Base-by-base conservation (phyloP, 306 rosid genomes). In the Urtica urens region DNA sequence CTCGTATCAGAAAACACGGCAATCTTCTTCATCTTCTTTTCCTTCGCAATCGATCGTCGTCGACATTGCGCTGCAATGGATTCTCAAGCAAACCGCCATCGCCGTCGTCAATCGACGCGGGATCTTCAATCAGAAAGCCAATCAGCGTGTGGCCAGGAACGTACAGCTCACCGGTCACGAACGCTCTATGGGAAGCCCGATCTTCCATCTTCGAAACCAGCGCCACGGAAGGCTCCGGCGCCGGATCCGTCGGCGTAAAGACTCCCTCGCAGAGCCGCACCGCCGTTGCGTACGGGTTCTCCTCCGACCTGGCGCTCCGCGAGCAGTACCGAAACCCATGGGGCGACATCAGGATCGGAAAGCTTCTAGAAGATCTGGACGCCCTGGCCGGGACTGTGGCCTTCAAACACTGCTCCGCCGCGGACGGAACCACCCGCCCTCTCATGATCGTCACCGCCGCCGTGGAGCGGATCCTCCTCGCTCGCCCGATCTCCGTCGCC, bases 331-430 rank as follows among this genome's bases (percentile, higher is more conserved):
- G 88, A 52, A 86, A 86, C 45, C 96, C 93, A 2, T 81, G 96
- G 96, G 74, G 74, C 65, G 77, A 53, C 41, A 69, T 81, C 3
- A 43, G 96, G 56, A 81, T 76, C 55, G 93, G 96, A n/a, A 86
- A 81, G 61, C 59, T 78, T 59, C 64, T 86, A 1, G 96, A 86
- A 69, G 96, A 86, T 55, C 85, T 86, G 31, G 96, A 86, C 43
- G 95, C 95, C 57, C 82, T 86, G 6, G 88, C 93, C 24, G 96
- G 96, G 19, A 86, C 96, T 64, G 70, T 86, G 51, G 84, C 93
- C 3, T 69, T 66, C 59, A 86, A 86, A 93, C 88, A 81, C 41
- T 81, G 81, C 61, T 62, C 79, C 73, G 62, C 66, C 51, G 82
- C 71, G 28, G 77, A 78, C 72, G 86, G 93, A 49, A 62, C 64